Conservation (phyloP, 768 basidiomycete genomes). For the Austroboletus eburneus region DNA sequence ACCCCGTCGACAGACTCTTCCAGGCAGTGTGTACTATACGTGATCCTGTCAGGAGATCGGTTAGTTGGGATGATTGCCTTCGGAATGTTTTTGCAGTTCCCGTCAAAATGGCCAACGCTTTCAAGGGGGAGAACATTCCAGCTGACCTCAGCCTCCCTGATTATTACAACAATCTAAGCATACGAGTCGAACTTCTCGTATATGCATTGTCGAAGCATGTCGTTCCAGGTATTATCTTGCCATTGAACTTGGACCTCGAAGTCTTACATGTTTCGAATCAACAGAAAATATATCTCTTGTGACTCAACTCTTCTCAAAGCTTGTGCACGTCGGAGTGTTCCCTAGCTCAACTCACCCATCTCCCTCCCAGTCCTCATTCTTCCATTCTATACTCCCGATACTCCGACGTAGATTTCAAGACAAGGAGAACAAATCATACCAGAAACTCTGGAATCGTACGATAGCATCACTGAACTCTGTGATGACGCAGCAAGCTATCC, state of each 20-base stretch:
- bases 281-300: constrained; percentile 36
- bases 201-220: constrained; percentile 36
- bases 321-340: constrained; percentile 65
- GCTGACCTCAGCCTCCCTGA: constrained; percentile 46
- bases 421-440: constrained; percentile 35
- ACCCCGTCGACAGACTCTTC: constrained; percentile 68
- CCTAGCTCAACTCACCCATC: constrained; percentile 46
- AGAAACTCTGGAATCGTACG: constrained; percentile 45
- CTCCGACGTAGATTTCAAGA: constrained; percentile 41
- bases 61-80: constrained; percentile 76
- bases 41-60: constrained; percentile 24
- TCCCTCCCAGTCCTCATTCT: constrained; percentile 72
- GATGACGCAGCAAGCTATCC: constrained; percentile 50
- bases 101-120: constrained; percentile 71
- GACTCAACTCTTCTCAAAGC: constrained; percentile 56
- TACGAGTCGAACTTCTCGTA: constrained; percentile 52
- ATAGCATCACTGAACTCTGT: constrained; percentile 47
- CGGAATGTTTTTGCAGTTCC: constrained; percentile 64
- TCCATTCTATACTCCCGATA: constrained; percentile 43
- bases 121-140: constrained; percentile 45
- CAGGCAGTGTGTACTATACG: constrained; percentile 40
- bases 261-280: constrained; percentile 26
- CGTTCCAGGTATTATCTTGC: constrained; percentile 36
- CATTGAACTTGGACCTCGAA: constrained; percentile 3
- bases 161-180: constrained; percentile 53